These are phyloP conservation scores for Inga leiocalycina DNA, from an alignment of 306 rosid genomes.

Conservation along the genomic window DNA sequence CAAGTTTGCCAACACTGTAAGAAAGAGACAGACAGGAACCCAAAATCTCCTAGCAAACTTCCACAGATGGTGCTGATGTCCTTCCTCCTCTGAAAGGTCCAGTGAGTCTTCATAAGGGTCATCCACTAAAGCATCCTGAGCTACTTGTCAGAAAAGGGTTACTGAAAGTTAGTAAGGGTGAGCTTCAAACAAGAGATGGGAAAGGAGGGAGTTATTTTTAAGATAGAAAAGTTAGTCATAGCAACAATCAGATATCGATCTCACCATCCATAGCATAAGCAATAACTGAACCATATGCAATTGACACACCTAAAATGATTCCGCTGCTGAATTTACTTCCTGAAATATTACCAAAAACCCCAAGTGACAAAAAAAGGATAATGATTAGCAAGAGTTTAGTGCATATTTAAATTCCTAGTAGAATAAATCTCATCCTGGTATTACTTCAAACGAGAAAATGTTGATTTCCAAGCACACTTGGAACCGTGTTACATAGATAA, in stretches of 20 bases:
- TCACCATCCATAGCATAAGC: slow-evolving; percentile 77
- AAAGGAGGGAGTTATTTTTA: not conserved
- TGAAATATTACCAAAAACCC: slow-evolving; percentile 37
- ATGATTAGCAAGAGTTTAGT: slow-evolving; percentile 5
- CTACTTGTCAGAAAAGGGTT: slow-evolving; percentile 42
- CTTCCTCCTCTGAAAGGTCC: slow-evolving; percentile 47
- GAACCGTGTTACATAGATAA: slow-evolving; percentile 6
- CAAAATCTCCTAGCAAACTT: slow-evolving; percentile 57
- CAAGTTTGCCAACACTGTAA: slow-evolving; percentile 58
- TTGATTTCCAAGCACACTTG: not conserved
- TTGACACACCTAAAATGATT: slow-evolving; percentile 53
- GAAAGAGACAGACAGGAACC: slow-evolving; percentile 61
- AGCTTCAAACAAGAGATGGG: not conserved
- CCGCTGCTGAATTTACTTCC: slow-evolving; percentile 47
- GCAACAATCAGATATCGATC: slow-evolving; percentile 38
- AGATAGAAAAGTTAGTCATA: slow-evolving; percentile 31
- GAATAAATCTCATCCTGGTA: slow-evolving; percentile 4
- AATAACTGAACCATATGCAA: slow-evolving; percentile 49
- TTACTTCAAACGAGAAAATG: slow-evolving; percentile 18
- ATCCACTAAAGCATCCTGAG: slow-evolving; percentile 49
- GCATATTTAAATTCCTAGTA: slow-evolving; percentile 7
- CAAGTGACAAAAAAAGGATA: slow-evolving; percentile 17
- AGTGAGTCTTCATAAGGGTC: slow-evolving; percentile 29
- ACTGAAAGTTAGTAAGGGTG: slow-evolving; percentile 9
- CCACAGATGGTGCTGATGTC: slow-evolving; percentile 41